phyloP scores from a whole-genome alignment of 1,139 yeast genomes.

The Yamadazyma mexicana region DNA sequence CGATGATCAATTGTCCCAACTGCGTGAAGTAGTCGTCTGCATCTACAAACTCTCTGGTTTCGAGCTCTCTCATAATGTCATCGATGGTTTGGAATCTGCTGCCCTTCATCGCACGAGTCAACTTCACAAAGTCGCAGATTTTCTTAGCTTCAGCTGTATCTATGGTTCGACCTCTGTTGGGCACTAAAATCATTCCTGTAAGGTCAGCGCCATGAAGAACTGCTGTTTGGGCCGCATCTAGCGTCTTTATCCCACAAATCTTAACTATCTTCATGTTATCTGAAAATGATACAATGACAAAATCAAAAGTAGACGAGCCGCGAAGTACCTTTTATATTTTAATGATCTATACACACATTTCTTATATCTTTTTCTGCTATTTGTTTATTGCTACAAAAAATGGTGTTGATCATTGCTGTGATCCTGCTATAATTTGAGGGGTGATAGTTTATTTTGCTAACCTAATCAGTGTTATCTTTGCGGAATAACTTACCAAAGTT shows the following conservation, averaged over 20 bases:
- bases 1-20: conserved; percentile 29
- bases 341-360: no score
- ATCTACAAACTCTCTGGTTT: conserved; percentile 16
- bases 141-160: conserved; percentile 50
- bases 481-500: conserved; percentile 60
- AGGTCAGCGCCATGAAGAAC: conserved; percentile 70
- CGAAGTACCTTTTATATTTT: no score
- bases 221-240: conserved; percentile 70
- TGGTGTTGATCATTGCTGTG: no score
- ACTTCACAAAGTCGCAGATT: conserved; percentile 44
- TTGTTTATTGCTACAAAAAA: no score
- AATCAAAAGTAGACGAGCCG: neutral
- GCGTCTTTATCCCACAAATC: conserved; percentile 76
- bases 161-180: conserved; percentile 73
- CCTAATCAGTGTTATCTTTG: conserved; percentile 29
- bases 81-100: conserved; percentile 20
- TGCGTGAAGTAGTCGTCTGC: conserved; percentile 36
- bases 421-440: no score
- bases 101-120: conserved; percentile 18
- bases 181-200: conserved; percentile 85
- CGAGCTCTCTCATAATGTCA: conserved; percentile 21
- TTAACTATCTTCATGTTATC: conserved; percentile 45
- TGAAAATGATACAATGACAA: no score
- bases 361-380: no score
- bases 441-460: no score